Percentiles rank a stretch among this genome's conserved stretches.
These are phyloP conservation scores for Coemansia sp. DNA, from an alignment of 371 early-diverging fungal species.

Conservation along the genomic window DNA sequence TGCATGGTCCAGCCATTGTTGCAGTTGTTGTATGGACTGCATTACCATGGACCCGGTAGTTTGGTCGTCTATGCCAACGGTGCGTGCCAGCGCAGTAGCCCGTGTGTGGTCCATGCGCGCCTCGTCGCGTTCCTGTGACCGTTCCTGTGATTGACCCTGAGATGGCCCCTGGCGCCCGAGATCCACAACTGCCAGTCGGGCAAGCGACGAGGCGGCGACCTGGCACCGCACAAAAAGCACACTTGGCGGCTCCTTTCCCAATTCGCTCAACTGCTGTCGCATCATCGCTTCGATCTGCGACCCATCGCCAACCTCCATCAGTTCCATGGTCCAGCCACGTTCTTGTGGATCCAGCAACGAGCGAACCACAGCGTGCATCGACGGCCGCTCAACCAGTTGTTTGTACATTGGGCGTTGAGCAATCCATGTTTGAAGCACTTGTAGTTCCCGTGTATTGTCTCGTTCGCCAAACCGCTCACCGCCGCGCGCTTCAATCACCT, in stretches of 20 bases:
- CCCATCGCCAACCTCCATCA: not conserved
- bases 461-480: conserved; percentile 46
- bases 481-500: conserved; percentile 20
- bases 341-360: not conserved
- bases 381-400: not conserved
- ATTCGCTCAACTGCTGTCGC: not conserved
- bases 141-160: too few relatives aligned
- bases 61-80: not conserved
- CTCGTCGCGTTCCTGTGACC: not conserved
- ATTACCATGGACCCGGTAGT: not conserved
- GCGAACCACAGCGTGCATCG: not conserved
- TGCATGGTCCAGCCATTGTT: conserved; percentile 3
- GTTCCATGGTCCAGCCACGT: not conserved
- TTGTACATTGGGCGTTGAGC: not conserved
- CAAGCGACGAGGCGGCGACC: not conserved
- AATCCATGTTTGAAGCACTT: conserved; percentile 1
- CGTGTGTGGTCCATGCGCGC: not conserved
- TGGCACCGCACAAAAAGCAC: not conserved
- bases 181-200: not conserved
- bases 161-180: not conserved
- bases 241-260: not conserved
- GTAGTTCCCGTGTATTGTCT: conserved; percentile 33
- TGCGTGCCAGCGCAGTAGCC: not conserved
- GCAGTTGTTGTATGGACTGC: conserved; percentile 8
- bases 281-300: too few relatives aligned